phyloP scores from a whole-genome alignment of 169 alveolate species.

The Plasmodium ovale region DNA sequence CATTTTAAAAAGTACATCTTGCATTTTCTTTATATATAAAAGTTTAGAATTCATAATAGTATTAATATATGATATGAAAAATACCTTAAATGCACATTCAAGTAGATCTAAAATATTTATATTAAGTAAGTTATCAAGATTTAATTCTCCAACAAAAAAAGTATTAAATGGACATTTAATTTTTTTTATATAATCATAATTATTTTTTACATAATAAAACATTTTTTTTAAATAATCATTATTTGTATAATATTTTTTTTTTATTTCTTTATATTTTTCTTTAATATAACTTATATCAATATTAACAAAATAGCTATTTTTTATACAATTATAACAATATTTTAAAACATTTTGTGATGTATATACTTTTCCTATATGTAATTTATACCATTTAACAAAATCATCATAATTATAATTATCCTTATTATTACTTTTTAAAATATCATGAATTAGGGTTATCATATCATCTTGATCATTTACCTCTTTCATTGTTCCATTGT shows the following conservation, averaged over 20 bases:
- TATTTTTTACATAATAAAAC: constrained; percentile 58
- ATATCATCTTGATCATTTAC: constrained; percentile 70
- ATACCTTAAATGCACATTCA: constrained; percentile 47
- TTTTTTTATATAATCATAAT: constrained; percentile 48
- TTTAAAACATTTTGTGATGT: constrained; percentile 54
- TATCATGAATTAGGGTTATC: constrained; percentile 49
- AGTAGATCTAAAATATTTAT: constrained; percentile 41
- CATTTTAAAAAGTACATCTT: constrained; percentile 18
- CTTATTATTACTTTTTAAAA: constrained; percentile 25
- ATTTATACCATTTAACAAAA: constrained; percentile 61
- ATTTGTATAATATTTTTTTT: constrained; percentile 27
- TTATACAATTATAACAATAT: constrained; percentile 51
- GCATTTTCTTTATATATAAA: constrained; percentile 45
- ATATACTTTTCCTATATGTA: constrained; percentile 36
- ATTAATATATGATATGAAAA: constrained; percentile 57
- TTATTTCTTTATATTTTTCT: constrained; percentile 57
- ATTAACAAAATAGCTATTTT: constrained; percentile 67
- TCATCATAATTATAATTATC: constrained; percentile 11
- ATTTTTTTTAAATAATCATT: constrained; percentile 39
- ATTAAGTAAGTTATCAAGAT: constrained; percentile 51
- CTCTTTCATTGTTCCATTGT: constrained; percentile 21
- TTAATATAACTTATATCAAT: constrained; percentile 44
- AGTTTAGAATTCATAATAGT: constrained; percentile 44
- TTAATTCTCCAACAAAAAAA: constrained; percentile 65
- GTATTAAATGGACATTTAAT: constrained; percentile 66